phyloP scores from a whole-genome alignment of 225 moss, liverwort and hornwort genomes.

The Climacium dendroides region DNA sequence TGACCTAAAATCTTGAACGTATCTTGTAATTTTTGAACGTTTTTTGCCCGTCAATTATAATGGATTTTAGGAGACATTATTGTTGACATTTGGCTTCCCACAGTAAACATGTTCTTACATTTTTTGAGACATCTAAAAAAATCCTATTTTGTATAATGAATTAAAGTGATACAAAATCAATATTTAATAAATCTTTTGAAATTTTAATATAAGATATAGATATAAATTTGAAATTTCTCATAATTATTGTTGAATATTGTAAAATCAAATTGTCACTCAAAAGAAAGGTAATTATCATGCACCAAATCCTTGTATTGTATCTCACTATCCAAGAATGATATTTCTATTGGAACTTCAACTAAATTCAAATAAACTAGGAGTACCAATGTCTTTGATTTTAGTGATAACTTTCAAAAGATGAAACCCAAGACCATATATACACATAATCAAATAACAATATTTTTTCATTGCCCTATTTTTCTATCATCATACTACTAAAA shows the following conservation, averaged over 20 bases:
- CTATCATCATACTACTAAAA: too few relatives aligned
- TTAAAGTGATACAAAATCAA: too few relatives aligned
- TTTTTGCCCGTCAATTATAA: too few relatives aligned
- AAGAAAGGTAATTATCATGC: neutral
- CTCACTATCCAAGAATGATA: neutral
- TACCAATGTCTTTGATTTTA: neutral
- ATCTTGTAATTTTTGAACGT: too few relatives aligned
- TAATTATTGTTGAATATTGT: neutral
- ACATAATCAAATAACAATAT: neutral
- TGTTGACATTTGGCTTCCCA: too few relatives aligned
- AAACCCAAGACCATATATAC: neutral
- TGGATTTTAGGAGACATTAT: too few relatives aligned
- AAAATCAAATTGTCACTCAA: accelerated
- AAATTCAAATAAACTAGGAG: neutral
- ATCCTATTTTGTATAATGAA: too few relatives aligned
- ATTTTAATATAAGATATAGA: neutral
- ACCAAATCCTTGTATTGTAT: neutral
- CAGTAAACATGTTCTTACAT: too few relatives aligned
- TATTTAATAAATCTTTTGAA: neutral
- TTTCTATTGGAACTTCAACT: neutral
- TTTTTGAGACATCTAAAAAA: too few relatives aligned
- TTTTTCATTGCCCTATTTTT: neutral
- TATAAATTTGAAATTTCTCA: neutral
- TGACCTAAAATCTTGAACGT: too few relatives aligned
- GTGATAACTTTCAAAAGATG: neutral